Percentiles rank a stretch among this genome's conserved stretches.
Conservation (phyloP, 305 asterid species). For the Rubia peregrina region DNA sequence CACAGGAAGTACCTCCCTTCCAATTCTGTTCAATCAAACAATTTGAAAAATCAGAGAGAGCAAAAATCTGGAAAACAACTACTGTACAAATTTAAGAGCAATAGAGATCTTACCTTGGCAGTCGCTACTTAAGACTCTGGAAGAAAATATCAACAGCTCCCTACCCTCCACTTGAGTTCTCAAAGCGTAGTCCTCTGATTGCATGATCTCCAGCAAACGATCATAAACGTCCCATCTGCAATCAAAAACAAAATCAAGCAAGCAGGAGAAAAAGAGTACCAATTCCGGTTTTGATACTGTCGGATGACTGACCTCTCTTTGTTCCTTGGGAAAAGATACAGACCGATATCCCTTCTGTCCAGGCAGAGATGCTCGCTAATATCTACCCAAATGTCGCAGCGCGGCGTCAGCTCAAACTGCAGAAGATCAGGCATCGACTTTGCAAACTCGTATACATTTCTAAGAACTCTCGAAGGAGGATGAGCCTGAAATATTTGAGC, state of each 20-base stretch:
- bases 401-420: conserved; percentile 36
- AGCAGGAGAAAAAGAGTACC: background rate
- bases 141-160: conserved; percentile 49
- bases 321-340: conserved; percentile 50
- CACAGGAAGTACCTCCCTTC: conserved; percentile 44
- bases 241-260: background rate
- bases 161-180: conserved; percentile 35
- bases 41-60: background rate
- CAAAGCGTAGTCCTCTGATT: conserved; percentile 30
- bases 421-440: conserved; percentile 46
- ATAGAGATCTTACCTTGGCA: conserved; percentile 38
- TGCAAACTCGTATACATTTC: conserved; percentile 37
- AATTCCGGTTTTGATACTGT: background rate
- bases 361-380: conserved; percentile 33
- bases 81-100: background rate
- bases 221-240: conserved; percentile 33
- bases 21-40: conserved; percentile 37
- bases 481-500: conserved; percentile 37
- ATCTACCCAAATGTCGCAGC: conserved; percentile 28
- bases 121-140: conserved; percentile 36
- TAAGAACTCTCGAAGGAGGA: conserved; percentile 39
- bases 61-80: background rate
- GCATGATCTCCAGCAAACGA: conserved; percentile 32
- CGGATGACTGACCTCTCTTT: conserved; percentile 33
- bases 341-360: conserved; percentile 39